Evolutionary conservation across 805 yeast species (phyloP), one percentile per base, ranked within the genome.

Genomic region (Metschnikowia bowlesiae): DNA sequence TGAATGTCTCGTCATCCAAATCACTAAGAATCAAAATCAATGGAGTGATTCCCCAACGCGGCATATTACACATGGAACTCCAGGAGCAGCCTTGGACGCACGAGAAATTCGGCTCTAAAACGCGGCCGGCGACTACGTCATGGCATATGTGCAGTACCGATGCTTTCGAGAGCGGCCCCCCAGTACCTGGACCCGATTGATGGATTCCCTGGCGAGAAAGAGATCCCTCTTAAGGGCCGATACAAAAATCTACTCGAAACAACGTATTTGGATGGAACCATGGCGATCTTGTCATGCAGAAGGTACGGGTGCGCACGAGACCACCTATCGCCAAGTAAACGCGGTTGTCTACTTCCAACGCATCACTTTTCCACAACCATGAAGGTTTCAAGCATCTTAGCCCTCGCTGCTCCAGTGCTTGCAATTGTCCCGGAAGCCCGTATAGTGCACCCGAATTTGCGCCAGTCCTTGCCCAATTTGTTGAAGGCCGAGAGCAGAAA

Each of bases 391-490:
- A 36, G 33, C 26, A 26, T 44, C 34, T 40, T 46, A 22, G 43
- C 39, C 13, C 41, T 39, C 9, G 43, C 45, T 10, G 43, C 51
- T 39, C 46, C 49, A n/a, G 58, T 50, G n/a, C 36, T 42, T 34
- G 59, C 57, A 2, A 52, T 57, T 29, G 44, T 57, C 8, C 61
- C 61, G 5, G 61, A 54, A 16, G 56, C 51, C 3, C 52, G 50
- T 29, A 49, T 55, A 28, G 43, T 44, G 18, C 53, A 48, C 33
- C 39, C 39, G 16, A 44, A 36, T 10, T 37, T 44, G 31, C 53
- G 49, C 10, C 57, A 44, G 13, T 72, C 78, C 1, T 58, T 75
- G 30, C 75, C 78, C 5, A 74, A 74, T 55, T 55, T 75, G 43
- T 60, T 71, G 13, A 57, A 61, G 22, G 47, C 67, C n/a, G 62